These are phyloP conservation scores for Pseudogymnoascus sp. DNA, from an alignment of 2,329 filamentous ascomycete species.

Conservation along the genomic window DNA sequence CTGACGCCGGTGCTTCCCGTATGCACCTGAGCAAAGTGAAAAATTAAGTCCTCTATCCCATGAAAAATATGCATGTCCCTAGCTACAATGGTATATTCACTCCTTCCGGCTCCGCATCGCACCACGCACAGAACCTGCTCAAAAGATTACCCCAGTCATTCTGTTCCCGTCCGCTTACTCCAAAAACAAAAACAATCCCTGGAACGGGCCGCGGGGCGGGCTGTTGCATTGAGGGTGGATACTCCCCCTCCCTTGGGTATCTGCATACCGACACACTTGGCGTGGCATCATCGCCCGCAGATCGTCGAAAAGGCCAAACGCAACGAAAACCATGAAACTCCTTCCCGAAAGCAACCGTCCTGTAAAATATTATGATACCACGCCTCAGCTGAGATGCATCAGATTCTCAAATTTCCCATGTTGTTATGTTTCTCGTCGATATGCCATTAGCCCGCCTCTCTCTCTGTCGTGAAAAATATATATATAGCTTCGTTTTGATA, in stretches of 20 bases:
- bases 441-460: not conserved
- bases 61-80: not conserved
- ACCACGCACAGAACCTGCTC: not conserved
- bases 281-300: not conserved
- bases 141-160: not conserved
- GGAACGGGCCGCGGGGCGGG: conserved; percentile 9
- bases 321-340: conserved; percentile 1
- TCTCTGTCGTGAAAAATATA: not conserved
- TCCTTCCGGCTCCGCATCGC: not conserved
- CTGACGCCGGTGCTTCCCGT: conserved; percentile 2
- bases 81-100: conserved; percentile 3
- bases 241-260: not conserved
- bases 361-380: conserved; percentile 7
- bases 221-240: not conserved
- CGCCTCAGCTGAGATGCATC: not conserved
- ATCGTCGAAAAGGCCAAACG: not conserved
- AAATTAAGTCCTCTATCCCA: not conserved
- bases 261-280: conserved; percentile 4
- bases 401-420: not conserved
- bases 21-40: conserved; percentile 4
- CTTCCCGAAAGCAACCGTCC: conserved; percentile 1
- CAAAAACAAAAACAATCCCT: not conserved
- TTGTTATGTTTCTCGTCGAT: not conserved
- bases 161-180: not conserved
- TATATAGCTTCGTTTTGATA: conserved; percentile 1